These are phyloP conservation scores for Reutealis trisperma DNA, from an alignment of 345 rosid species.

Conservation along the genomic window DNA sequence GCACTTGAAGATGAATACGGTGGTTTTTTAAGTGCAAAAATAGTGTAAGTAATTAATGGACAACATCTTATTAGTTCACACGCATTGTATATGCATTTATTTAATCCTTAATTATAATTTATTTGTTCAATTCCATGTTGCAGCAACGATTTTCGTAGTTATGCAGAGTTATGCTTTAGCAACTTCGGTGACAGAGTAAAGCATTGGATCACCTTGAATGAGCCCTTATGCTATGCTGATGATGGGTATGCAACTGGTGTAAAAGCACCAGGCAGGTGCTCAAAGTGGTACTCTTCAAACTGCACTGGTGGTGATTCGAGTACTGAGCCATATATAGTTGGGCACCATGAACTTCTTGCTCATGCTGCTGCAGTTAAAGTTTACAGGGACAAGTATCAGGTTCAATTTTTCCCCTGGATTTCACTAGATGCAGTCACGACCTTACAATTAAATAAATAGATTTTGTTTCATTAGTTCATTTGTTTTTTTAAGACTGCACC, in stretches of 20 bases:
- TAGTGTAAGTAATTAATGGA: slow-evolving; percentile 1
- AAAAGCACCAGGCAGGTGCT: slow-evolving; percentile 52
- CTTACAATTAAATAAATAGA: not conserved
- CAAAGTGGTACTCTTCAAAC: slow-evolving; percentile 28
- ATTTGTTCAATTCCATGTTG: not conserved
- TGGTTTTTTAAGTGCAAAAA: slow-evolving; percentile 12
- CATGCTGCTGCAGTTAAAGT: slow-evolving; percentile 42
- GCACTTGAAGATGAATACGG: slow-evolving; percentile 14
- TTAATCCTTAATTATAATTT: not conserved
- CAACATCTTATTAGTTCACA: not conserved
- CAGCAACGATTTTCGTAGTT: slow-evolving; percentile 46
- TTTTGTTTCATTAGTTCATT: not conserved
- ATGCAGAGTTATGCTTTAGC: slow-evolving; percentile 42
- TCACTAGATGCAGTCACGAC: too few species aligned
- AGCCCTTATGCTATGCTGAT: slow-evolving; percentile 36
- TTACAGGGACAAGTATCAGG: slow-evolving; percentile 45
- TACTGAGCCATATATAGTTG: slow-evolving; percentile 51
- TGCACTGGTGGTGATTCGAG: slow-evolving; percentile 52
- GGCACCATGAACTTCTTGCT: slow-evolving; percentile 52
- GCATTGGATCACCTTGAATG: slow-evolving; percentile 59
- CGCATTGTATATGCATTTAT: not conserved
- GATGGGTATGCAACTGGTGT: slow-evolving; percentile 32
- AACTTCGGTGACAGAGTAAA: slow-evolving; percentile 61
- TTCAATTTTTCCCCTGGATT: not conserved
- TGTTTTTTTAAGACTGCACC: not conserved